Evolutionary conservation across 225 moss, liverwort and hornwort species (phyloP), one percentile per base, ranked within the genome.

Genomic region (Neckera pumila): DNA sequence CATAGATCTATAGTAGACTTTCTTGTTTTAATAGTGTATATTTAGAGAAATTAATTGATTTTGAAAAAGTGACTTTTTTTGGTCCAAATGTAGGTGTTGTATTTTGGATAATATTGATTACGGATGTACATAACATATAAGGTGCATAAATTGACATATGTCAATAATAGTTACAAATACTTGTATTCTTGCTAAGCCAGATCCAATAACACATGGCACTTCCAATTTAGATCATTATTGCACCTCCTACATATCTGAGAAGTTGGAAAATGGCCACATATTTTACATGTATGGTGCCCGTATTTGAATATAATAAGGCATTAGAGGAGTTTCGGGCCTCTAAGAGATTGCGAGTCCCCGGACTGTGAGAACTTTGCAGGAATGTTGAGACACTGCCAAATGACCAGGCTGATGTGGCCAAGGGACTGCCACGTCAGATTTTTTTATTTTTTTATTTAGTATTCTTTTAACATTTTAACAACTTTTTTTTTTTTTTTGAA

Each of bases 31-130:
- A 12, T 38, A 38, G 1, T 69, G 2, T 38, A 22, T 12, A 22
- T 38, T 2, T n/a, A 7, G 7, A 69, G 1, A 12, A 22, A 69
- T 38, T 7, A 38, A 38, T 21, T 53, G 53, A 7, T 13, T 1
- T 69, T 2, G 7, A 36, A 12, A 67, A 67, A 38, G 0, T 66
- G 6, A 11, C 2, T 0, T 2, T 36, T 21, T 67, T 6, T 1
- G 4, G 7, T 67, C 22, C 67, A 21, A n/a, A n/a, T 65, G 34
- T 65, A 19, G 34, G 34, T 19, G 34, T 65, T 65, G 18, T 5
- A 65, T 65, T 65, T 65, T 1, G 1, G 3, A 2, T 9, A 33
- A 64, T 64, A 33, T 9, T 64, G 33, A 64, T 33, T 33, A 64
- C 10, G 1, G 19, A 2, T 64, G 11, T 66, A 11, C 4, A 20